phyloP scores from a whole-genome alignment of 129 eudicot genomes.

The Solidago caesia region DNA sequence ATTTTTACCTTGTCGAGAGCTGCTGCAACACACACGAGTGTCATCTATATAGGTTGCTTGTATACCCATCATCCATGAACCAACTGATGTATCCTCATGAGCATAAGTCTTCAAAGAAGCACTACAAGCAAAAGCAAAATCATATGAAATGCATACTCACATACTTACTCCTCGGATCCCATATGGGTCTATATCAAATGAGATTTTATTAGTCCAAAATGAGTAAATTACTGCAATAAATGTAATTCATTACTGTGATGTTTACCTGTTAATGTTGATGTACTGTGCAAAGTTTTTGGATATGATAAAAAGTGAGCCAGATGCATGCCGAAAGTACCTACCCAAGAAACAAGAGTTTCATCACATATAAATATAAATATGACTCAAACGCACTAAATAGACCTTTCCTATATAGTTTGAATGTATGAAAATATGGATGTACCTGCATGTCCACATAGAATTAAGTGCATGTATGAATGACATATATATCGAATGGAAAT shows the following conservation, averaged over 20 bases:
- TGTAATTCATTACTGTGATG: too few relatives aligned
- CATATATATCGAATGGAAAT: too few relatives aligned
- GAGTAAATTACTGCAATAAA: too few relatives aligned
- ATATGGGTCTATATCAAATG: too few relatives aligned
- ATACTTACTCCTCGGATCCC: too few relatives aligned
- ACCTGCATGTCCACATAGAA: neutral
- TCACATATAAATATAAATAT: neutral
- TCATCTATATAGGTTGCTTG: constrained; percentile 89
- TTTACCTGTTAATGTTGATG: constrained; percentile 67
- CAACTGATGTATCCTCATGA: constrained; percentile 77
- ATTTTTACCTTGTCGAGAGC: constrained; percentile 58
- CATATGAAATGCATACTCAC: neutral
- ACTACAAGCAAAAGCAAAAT: constrained; percentile 35
- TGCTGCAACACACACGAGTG: constrained; percentile 74
- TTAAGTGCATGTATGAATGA: neutral
- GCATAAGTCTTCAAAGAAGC: constrained; percentile 84
- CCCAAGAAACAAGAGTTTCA: constrained; percentile 21
- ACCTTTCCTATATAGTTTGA: neutral
- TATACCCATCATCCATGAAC: constrained; percentile 97
- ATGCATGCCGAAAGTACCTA: constrained; percentile 87
- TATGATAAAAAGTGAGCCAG: constrained; percentile 53
- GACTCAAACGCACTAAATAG: too few relatives aligned
- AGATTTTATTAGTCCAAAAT: too few relatives aligned
- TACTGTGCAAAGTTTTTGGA: constrained; percentile 67
- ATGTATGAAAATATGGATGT: neutral